Evolutionary conservation across 768 basidiomycete genomes (phyloP), one percentile per base, ranked within the genome.

Genomic region (Russula sp.): DNA sequence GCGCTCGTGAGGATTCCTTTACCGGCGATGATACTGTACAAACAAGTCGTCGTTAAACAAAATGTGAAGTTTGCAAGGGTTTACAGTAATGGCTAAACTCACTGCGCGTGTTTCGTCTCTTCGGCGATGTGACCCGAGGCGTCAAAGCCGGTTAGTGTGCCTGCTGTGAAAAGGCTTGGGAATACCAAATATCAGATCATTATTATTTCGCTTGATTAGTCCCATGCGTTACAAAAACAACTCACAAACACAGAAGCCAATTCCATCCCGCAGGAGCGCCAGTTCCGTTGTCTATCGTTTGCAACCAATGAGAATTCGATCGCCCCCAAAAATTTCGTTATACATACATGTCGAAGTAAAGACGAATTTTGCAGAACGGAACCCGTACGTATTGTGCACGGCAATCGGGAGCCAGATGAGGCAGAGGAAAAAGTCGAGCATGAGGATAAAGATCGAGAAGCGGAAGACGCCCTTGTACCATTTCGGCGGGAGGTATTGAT

Each of bases 321-420:
- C 53, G 0, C 18, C n/a, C n/a, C n/a, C 36, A 30, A 26, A 40
- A 16, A 49, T 44, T 20, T 14, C 48, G 32, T 9, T 40, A 51
- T 28, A 69, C 88, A 49, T 71, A 92, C 89, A 89, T 16, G 85
- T 88, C 78, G 81, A 78, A 2, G 88, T 90, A 70, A 96, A 94
- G 11, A 92, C 93, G 40, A 93, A 92, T 40, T 84, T 83, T 0
- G 90, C 89, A 16, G 84, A 81, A 52, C 92, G 84, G 76, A 97
- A 93, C 11, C 94, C 94, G 68, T 95, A 97, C 0, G 93, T 93
- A 69, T 80, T 87, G 6, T 87, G 87, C 3, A 93, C 94, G 0
- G 91, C 92, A 57, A 97, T 91, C 0, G 94, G 94, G 44, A 97
- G 82, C 94, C 94, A 96, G 69, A 94, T 90, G 56, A 92, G 73